Base-by-base conservation (phyloP, 129 eudicot genomes). In the Rutidosis leptorrhynchoides region DNA sequence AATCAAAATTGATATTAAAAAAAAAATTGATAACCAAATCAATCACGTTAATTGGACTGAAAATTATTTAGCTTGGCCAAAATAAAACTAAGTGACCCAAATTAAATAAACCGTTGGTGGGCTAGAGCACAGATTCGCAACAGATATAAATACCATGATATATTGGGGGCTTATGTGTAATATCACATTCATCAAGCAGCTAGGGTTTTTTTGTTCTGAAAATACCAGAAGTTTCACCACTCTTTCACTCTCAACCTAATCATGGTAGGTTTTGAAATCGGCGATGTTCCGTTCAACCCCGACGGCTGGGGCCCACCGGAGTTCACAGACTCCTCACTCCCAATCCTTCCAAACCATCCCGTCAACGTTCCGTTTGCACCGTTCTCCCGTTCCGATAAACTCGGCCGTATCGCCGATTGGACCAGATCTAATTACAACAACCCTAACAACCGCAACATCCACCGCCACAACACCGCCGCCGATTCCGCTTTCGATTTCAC, bases 241-340 rank as follows among this genome's bases (percentile, higher is more conserved):
- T 40, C 15, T 10, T 2, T 9, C 16, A 42, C 48, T 17, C 58
- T 17, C 58, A 51, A 17, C 14, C n/a, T 1, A n/a, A n/a, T n/a
- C n/a, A 87, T 81, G 87, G 87, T 79, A 5, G 79, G 78, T 5
- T 87, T 90, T 58, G 85, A 84, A 46, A 68, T 90, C 30, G 87
- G 78, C 51, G 65, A 83, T 11, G 97, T 90, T 0, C 92, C 97
- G 0, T 90, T 82, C 85, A 90, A 90, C 45, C 80, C 92, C 62
- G 97, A 90, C 72, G 97, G 97, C 0, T 90, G 97, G 97, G 97
- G 97, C 4, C 97, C 95, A 2, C 84, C 82, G 11, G 93, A 90
- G 0, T 56, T 94, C 62, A 27, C 80, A 58, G 43, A 35, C 10
- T 63, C 77, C 11, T 10, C 70, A 23, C 14, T 77, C 42, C 19